Evolutionary conservation across 139 green algal species (phyloP).

Genomic region (Coelastrella sp.): DNA sequence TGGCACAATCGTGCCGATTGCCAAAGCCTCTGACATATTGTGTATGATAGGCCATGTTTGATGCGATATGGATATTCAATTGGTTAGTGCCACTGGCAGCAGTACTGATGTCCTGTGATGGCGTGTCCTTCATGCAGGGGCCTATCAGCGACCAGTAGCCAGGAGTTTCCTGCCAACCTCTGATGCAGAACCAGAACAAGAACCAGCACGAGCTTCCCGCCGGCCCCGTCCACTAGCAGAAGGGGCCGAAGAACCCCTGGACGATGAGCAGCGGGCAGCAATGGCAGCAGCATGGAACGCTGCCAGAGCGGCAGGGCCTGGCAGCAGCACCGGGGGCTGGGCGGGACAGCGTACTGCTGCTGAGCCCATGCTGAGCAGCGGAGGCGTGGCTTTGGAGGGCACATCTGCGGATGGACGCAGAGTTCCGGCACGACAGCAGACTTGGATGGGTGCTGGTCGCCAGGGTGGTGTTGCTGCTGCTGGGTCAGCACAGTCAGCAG

Average conservation of each 20-base stretch:
- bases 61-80: no score
- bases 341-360: background rate
- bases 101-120: no score
- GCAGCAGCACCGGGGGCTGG: background rate
- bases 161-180: no score
- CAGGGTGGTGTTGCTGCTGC: background rate
- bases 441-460: background rate
- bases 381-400: background rate
- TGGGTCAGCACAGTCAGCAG: background rate
- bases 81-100: no score
- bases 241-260: background rate
- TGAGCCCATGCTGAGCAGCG: background rate
- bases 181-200: no score
- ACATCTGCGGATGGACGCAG: background rate
- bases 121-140: no score
- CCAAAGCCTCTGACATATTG: no score
- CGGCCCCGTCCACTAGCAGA: background rate
- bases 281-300: slow-evolving; percentile 33
- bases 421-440: background rate
- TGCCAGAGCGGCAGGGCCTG: background rate
- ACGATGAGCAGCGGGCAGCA: background rate
- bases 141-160: no score
- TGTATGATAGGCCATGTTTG: no score
- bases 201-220: no score
- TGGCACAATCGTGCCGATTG: no score